These are phyloP conservation scores for Exsudoporus floridanus DNA, from an alignment of 1,284 basidiomycete species.

Conservation along the genomic window DNA sequence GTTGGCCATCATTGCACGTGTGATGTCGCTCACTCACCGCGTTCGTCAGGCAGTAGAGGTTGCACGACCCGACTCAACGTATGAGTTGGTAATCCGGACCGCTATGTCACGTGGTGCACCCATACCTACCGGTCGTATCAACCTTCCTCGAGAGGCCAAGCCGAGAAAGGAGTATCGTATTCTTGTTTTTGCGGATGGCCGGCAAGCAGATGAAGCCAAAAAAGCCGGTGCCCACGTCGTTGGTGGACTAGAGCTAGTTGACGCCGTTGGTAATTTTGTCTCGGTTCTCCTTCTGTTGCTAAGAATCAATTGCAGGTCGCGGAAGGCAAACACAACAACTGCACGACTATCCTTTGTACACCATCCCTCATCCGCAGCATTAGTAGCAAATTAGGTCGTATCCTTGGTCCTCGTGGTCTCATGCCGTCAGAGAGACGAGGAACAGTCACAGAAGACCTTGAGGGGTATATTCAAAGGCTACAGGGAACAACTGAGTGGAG, in stretches of 20 bases:
- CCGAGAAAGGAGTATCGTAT: slow-evolving; percentile 69
- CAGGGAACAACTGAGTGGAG: slow-evolving; percentile 90
- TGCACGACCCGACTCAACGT: slow-evolving; percentile 68
- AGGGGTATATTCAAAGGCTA: slow-evolving; percentile 76
- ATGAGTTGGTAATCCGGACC: slow-evolving; percentile 79
- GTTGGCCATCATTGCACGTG: slow-evolving; percentile 28
- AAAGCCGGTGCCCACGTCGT: slow-evolving; percentile 84
- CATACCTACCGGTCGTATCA: slow-evolving; percentile 78
- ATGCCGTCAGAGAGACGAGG: slow-evolving; percentile 96
- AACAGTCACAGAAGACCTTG: slow-evolving; percentile 88
- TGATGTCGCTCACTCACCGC: slow-evolving; percentile 2
- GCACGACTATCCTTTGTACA: slow-evolving; percentile 81
- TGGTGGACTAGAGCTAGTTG: slow-evolving; percentile 81
- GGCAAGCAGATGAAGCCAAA: slow-evolving; percentile 73
- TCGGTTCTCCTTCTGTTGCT: slow-evolving; percentile 4
- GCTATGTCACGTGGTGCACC: slow-evolving; percentile 71
- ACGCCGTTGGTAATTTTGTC: slow-evolving; percentile 55
- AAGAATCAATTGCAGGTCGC: slow-evolving; percentile 49
- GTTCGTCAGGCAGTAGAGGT: slow-evolving; percentile 72
- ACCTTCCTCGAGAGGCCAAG: slow-evolving; percentile 74
- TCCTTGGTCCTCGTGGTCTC: slow-evolving; percentile 89
- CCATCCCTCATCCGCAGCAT: slow-evolving; percentile 78
- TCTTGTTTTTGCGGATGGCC: slow-evolving; percentile 85
- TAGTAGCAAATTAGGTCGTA: slow-evolving; percentile 80
- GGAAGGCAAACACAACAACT: slow-evolving; percentile 63